phyloP scores from a whole-genome alignment of 2,329 filamentous ascomycete species.

The Cordyceps militaris region DNA sequence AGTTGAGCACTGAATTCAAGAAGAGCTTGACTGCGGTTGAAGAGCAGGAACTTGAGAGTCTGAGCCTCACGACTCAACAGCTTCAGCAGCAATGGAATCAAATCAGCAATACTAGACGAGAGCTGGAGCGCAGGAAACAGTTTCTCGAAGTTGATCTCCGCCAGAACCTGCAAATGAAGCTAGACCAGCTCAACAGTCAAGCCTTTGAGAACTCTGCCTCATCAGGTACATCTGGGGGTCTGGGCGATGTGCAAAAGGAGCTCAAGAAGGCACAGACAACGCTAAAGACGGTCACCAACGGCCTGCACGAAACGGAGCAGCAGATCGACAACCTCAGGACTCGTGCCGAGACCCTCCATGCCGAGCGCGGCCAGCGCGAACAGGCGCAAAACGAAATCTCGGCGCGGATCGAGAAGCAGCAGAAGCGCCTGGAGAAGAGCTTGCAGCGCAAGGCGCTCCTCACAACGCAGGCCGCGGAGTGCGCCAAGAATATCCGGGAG shows the following conservation, averaged over 20 bases:
- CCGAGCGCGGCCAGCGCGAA: slow-evolving; percentile 55
- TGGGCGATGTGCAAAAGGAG: slow-evolving; percentile 75
- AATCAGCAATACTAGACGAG: slow-evolving; percentile 63
- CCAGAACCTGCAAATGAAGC: slow-evolving; percentile 79
- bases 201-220: slow-evolving; percentile 57
- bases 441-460: slow-evolving; percentile 81
- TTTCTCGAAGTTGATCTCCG: slow-evolving; percentile 79
- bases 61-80: slow-evolving; percentile 63
- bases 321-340: slow-evolving; percentile 51
- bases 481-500: slow-evolving; percentile 82
- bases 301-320: slow-evolving; percentile 66
- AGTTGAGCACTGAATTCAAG: slow-evolving; percentile 82
- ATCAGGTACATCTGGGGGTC: slow-evolving; percentile 52
- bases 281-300: slow-evolving; percentile 58
- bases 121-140: slow-evolving; percentile 73
- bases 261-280: slow-evolving; percentile 69
- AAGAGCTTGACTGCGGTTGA: slow-evolving; percentile 80
- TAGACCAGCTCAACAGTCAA: slow-evolving; percentile 76
- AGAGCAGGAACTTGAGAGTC: slow-evolving; percentile 67
- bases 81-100: slow-evolving; percentile 72
- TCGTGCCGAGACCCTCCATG: slow-evolving; percentile 50
- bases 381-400: slow-evolving; percentile 69
- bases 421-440: slow-evolving; percentile 86
- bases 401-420: slow-evolving; percentile 71
- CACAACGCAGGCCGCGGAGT: slow-evolving; percentile 69